Base-by-base conservation (phyloP, 1,284 basidiomycete genomes). In the Tilletia walkeri region DNA sequence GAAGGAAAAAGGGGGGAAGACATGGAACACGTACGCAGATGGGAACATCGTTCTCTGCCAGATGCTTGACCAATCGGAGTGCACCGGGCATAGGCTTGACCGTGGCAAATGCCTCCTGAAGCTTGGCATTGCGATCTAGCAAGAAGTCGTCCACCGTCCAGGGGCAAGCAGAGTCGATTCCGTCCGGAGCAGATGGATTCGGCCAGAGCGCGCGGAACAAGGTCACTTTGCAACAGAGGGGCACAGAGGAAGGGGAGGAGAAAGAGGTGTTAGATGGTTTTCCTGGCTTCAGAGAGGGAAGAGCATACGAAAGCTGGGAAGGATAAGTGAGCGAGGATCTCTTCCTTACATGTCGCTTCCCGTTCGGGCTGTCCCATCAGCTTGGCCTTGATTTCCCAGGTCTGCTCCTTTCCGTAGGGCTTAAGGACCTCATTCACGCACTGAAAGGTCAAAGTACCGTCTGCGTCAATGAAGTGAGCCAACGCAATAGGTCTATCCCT, bases 331-430 rank as follows among this genome's bases (percentile, higher is more conserved):
- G 41, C 14, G 41, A 45, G 41, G 9, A 45, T 45, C 9, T 7
- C 14, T 14, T 14, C 61, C 75, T 38, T 45, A 77, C 74, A 67
- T 0, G 79, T 81, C 2, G 83, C 82, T 61, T 79, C 79, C 5
- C 80, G 71, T 65, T 83, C 81, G 1, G 82, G 83, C 66, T 78
- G 79, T 45, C 83, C 83, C 83, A 84, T 84, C 1, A 84, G 73
- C 59, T 74, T 74, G 36, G 78, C 73, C 72, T 84, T 84, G 80
- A 84, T 82, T 54, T 78, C 81, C 82, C 82, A 84, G 1, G 79
- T 80, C 73, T 83, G 80, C 71, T 83, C 75, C 66, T 82, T 84
- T 49, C 82, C 82, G 59, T 82, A 82, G 0, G 82, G 83, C 30
- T 54, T 69, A 34, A 84, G 72, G 5, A 84, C 73, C 48, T 83